These are phyloP conservation scores for Aspergillus funiculosus DNA, from an alignment of 495 filamentous ascomycete species.

Conservation along the genomic window DNA sequence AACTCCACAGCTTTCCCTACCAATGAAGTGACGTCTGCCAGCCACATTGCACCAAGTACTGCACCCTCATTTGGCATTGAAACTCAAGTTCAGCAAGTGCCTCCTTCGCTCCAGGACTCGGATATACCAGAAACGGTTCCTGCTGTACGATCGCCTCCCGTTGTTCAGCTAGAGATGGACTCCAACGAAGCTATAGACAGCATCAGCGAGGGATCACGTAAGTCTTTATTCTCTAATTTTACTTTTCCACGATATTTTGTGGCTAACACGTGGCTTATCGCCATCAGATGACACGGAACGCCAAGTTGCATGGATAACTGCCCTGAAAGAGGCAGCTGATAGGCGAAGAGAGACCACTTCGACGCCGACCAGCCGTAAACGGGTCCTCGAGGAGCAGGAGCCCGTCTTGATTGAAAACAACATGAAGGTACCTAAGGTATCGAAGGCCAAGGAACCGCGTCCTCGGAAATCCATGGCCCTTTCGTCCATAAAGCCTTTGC, in stretches of 20 bases:
- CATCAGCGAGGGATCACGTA: background rate
- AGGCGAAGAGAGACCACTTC: slow-evolving; percentile 15
- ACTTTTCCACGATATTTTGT: no score
- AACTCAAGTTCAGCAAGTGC: background rate
- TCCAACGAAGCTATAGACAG: background rate
- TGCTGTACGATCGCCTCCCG: background rate
- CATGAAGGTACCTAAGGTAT: slow-evolving; percentile 25
- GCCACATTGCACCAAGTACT: background rate
- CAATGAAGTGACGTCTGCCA: background rate
- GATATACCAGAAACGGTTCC: background rate
- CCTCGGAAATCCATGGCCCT: slow-evolving; percentile 29
- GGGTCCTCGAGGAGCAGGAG: slow-evolving; percentile 21
- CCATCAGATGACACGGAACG: slow-evolving; percentile 14
- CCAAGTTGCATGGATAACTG: slow-evolving; percentile 19
- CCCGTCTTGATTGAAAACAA: slow-evolving; percentile 11
- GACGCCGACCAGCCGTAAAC: slow-evolving; percentile 22
- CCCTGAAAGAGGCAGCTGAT: slow-evolving; percentile 19
- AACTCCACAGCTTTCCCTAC: background rate
- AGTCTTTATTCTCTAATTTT: background rate
- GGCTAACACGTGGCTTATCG: background rate
- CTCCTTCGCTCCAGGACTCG: background rate
- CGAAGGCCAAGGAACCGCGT: slow-evolving; percentile 10
- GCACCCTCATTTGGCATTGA: background rate
- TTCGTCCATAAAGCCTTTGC: slow-evolving; percentile 31
- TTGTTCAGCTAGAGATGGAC: background rate